Percentiles rank a stretch among this genome's conserved stretches.
These are phyloP conservation scores for Ophiocordyceps camponoti-floridani DNA, from an alignment of 2,329 filamentous ascomycete genomes.

Conservation along the genomic window DNA sequence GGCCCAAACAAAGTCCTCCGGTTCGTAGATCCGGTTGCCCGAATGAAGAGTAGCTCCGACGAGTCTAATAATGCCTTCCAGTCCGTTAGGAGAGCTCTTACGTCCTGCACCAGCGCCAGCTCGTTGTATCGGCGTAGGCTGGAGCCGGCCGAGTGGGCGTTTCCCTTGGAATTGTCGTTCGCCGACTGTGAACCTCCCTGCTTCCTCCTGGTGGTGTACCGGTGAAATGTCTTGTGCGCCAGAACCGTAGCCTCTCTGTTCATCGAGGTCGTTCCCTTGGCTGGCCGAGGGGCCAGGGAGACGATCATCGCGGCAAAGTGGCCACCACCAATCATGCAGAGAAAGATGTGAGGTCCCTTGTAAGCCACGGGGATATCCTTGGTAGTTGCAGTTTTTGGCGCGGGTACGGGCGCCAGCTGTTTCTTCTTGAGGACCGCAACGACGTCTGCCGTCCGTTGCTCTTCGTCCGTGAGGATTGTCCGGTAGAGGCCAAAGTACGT, in stretches of 20 bases:
- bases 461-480: conserved; percentile 55
- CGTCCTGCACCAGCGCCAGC: conserved; percentile 72
- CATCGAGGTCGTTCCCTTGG: conserved; percentile 49
- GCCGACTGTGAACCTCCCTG: conserved; percentile 91
- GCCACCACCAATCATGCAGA: conserved; percentile 96
- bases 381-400: conserved; percentile 30
- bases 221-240: conserved; percentile 93
- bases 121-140: conserved; percentile 88
- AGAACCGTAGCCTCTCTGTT: conserved; percentile 76
- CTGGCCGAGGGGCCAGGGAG: conserved; percentile 62
- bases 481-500: conserved; percentile 75
- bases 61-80: conserved; percentile 80
- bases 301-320: conserved; percentile 97
- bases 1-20: conserved; percentile 75
- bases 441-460: conserved; percentile 44
- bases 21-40: conserved; percentile 77
- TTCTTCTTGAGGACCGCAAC: conserved; percentile 55
- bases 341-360: conserved; percentile 70
- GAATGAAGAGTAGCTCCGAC: conserved; percentile 71
- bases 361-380: conserved; percentile 41
- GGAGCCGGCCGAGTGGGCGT: conserved; percentile 84
- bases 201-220: conserved; percentile 90
- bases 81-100: conserved; percentile 59
- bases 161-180: conserved; percentile 85
- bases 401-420: conserved; percentile 49